Conservation (phyloP, 345 rosid species). For the Hibiscus trionum region DNA sequence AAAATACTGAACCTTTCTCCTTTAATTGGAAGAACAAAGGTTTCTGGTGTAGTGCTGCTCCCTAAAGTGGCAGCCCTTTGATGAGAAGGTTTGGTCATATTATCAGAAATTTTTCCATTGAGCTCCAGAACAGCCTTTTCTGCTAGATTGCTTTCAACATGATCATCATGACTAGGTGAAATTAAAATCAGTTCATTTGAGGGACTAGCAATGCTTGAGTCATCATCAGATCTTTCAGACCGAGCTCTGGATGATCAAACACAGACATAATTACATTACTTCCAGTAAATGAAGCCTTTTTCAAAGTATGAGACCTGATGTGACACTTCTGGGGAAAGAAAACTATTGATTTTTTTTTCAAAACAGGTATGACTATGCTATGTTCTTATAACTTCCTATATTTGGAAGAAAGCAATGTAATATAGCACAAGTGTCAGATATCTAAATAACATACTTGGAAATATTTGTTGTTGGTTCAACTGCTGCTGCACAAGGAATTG, state of each 20-base stretch:
- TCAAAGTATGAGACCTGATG: neutral
- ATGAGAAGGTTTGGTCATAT: constrained; percentile 22
- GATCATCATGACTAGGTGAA: constrained; percentile 38
- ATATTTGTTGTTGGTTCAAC: constrained; percentile 31
- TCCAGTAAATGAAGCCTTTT: constrained; percentile 12
- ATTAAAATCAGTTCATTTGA: constrained; percentile 27
- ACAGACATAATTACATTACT: constrained; percentile 11
- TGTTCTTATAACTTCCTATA: neutral
- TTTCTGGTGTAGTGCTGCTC: constrained; percentile 27
- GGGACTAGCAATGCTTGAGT: constrained; percentile 51
- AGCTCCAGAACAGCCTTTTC: constrained; percentile 38
- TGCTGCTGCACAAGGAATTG: constrained; percentile 21
- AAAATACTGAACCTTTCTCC: constrained; percentile 55
- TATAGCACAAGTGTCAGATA: constrained; percentile 3
- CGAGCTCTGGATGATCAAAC: constrained; percentile 28
- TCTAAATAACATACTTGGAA: constrained; percentile 34
- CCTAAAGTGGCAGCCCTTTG: constrained; percentile 36
- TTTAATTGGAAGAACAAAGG: constrained; percentile 25
- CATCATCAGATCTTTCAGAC: constrained; percentile 74
- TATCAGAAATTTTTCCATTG: constrained; percentile 35
- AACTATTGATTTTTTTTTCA: constrained; percentile 1
- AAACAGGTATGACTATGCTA: constrained; percentile 6
- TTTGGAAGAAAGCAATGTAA: neutral
- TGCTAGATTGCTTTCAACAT: constrained; percentile 22
- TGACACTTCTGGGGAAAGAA: neutral